Base-by-base conservation (phyloP, 2,329 filamentous ascomycete genomes). In the Diaporthe humulicola region DNA sequence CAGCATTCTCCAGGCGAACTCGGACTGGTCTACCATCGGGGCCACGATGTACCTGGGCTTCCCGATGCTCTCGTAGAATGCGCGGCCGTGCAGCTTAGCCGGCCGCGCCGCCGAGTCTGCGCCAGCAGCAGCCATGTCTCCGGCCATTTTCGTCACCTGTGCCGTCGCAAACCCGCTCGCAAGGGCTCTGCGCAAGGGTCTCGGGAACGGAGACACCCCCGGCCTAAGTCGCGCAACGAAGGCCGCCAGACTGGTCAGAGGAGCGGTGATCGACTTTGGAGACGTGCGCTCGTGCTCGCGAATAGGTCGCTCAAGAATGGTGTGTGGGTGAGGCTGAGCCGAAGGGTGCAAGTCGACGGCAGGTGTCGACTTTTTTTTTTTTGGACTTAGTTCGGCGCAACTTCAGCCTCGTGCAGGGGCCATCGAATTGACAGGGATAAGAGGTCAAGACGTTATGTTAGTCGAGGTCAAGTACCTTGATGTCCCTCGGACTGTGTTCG, bases 11-110 rank as follows among this genome's bases (percentile, higher is more conserved):
- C 97, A 99, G 80, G 96, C 97, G 87, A 98, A 98, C 87, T 99
- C 97, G 42, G 95, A 98, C 84, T 98, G 95, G 81, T 99, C 96
- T 30, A 99, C 97, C 97, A 99, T 99, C 48, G 97, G 97, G 45
- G 97, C 97, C 73, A 99, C 90, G 40, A 99, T 91, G 78, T 94
- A 93, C 85, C 95, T 98, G 2, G 97, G 97, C 75, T 93, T 96
- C 30, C 97, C 97, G 76, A 99, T 93, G 81, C 94, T 98, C 86
- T 98, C 92, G 81, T 98, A 99, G 83, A 99, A 98, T 17, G 94
- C 94, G 74, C 97, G 89, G 0, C 97, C 97, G 79, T 94, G 91
- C 30, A 98, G 86, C 83, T 96, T 98, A 72, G 54, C 77, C 52
- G 76, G 69, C 6, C 71, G 57, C 17, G 75, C 50, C 19, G 75